Percentiles rank a stretch among this genome's conserved stretches.
These are phyloP conservation scores for Dothidotthia symphoricarpi DNA, from an alignment of 2,329 filamentous ascomycete genomes.

Conservation along the genomic window DNA sequence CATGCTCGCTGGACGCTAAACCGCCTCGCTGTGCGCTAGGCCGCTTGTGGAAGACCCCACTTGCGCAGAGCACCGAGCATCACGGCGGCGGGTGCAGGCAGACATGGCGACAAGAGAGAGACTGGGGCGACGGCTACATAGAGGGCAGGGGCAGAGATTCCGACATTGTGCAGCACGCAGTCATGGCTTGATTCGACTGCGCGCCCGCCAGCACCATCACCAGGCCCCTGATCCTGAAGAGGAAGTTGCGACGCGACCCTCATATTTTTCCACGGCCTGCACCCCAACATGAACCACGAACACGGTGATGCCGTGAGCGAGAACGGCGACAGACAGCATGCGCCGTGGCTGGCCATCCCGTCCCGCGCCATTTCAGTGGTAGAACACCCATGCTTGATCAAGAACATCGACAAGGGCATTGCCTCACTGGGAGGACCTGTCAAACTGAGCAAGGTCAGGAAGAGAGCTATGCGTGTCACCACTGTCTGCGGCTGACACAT, in stretches of 20 bases:
- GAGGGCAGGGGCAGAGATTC: too few relatives aligned
- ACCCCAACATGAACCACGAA: slow-evolving; percentile 13
- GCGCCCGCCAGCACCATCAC: too few relatives aligned
- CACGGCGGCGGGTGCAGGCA: neutral
- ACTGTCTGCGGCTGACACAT: slow-evolving; percentile 11
- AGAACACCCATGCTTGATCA: slow-evolving; percentile 66
- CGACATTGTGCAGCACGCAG: neutral
- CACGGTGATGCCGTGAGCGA: slow-evolving; percentile 4
- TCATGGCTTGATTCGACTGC: neutral
- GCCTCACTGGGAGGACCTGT: slow-evolving; percentile 59
- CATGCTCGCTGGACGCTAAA: slow-evolving; percentile 13
- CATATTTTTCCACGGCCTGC: slow-evolving; percentile 2
- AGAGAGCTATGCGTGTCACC: slow-evolving; percentile 4
- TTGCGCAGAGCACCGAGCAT: too few relatives aligned
- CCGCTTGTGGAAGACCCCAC: too few relatives aligned
- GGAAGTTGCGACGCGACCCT: slow-evolving; percentile 4
- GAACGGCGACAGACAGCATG: slow-evolving; percentile 9
- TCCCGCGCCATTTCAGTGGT: slow-evolving; percentile 57
- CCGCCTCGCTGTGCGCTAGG: slow-evolving; percentile 2
- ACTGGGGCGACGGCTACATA: neutral
- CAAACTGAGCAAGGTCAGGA: slow-evolving; percentile 54
- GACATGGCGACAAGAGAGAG: slow-evolving; percentile 6
- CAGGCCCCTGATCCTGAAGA: slow-evolving; percentile 10
- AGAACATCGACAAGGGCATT: slow-evolving; percentile 63
- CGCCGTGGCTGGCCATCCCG: slow-evolving; percentile 54